Evolutionary conservation across 1,284 basidiomycete species (phyloP).

Genomic region (Melampsora occidentalis): DNA sequence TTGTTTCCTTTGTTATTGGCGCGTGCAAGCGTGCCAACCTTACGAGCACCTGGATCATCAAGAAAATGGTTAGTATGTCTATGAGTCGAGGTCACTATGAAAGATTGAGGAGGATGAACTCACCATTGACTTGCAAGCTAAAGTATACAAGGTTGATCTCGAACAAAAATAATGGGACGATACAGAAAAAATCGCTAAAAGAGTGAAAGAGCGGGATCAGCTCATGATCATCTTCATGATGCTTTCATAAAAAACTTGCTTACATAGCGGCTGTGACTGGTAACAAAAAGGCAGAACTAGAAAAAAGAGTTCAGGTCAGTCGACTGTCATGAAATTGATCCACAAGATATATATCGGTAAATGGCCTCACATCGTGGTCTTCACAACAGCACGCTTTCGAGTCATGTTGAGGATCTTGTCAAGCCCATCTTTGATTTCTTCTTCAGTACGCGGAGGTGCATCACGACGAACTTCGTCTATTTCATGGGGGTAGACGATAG

Average conservation of each 20-base stretch:
- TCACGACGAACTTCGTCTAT: conserved; percentile 11
- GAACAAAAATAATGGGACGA: conserved; percentile 33
- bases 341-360: not conserved
- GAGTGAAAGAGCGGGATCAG: not conserved
- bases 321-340: not conserved
- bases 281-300: conserved; percentile 18
- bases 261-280: conserved; percentile 38
- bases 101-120: not conserved
- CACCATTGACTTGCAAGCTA: conserved; percentile 25
- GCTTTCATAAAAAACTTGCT: not conserved
- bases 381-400: conserved; percentile 17
- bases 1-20: conserved; percentile 21
- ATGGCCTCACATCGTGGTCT: conserved; percentile 20
- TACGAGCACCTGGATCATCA: conserved; percentile 20
- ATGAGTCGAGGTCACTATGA: not conserved
- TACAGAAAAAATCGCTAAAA: conserved; percentile 24
- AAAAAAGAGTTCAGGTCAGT: not conserved
- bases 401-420: conserved; percentile 20
- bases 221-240: no score
- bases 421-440: conserved; percentile 27
- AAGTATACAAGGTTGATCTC: conserved; percentile 42
- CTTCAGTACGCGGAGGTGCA: conserved; percentile 5
- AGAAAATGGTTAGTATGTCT: not conserved
- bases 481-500: conserved; percentile 37
- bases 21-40: conserved; percentile 17